Evolutionary conservation across 1,139 yeast species (phyloP).

Genomic region (Nakaseomyces glabratus): DNA sequence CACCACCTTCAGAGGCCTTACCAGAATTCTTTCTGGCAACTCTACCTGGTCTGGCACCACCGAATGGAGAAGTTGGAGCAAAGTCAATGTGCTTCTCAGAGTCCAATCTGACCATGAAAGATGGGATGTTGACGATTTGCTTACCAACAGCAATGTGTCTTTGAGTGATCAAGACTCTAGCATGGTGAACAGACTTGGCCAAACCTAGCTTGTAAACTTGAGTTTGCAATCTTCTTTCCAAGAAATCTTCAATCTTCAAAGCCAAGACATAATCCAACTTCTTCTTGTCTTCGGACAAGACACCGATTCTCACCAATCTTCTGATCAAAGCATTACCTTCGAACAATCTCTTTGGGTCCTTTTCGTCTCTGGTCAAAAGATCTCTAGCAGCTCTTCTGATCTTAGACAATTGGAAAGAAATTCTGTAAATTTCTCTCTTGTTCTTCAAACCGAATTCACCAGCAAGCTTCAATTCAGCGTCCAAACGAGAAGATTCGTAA

Average conservation of each 20-base stretch:
- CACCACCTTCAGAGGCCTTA: conserved; percentile 38
- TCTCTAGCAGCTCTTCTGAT: conserved; percentile 99
- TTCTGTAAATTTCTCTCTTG: conserved; percentile 81
- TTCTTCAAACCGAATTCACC: conserved; percentile 99
- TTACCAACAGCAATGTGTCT: conserved; percentile 99
- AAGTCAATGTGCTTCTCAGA: conserved; percentile 99
- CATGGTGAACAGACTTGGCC: conserved; percentile 99
- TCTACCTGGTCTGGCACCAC: conserved; percentile 99
- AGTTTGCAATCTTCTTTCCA: conserved; percentile 99
- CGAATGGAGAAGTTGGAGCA: conserved; percentile 98
- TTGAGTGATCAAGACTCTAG: conserved; percentile 97
- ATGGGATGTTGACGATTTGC: conserved; percentile 98
- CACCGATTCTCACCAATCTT: conserved; percentile 60
- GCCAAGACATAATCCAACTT: conserved; percentile 99
- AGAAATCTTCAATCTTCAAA: conserved; percentile 96
- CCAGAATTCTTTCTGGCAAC: conserved; percentile 95
- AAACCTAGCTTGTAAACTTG: conserved; percentile 99
- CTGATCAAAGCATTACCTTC: conserved; percentile 95
- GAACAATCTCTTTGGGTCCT: conserved; percentile 99
- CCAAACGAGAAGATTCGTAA: conserved; percentile 98
- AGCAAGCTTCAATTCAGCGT: conserved; percentile 94
- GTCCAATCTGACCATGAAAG: conserved; percentile 99
- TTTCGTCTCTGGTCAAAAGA: conserved; percentile 97
- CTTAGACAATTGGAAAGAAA: conserved; percentile 88
- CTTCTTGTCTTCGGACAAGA: conserved; percentile 98